Percentiles rank a stretch among this genome's conserved stretches.
These are phyloP conservation scores for Picochlorum sp. DNA, from an alignment of 139 green algal genomes.

Conservation along the genomic window DNA sequence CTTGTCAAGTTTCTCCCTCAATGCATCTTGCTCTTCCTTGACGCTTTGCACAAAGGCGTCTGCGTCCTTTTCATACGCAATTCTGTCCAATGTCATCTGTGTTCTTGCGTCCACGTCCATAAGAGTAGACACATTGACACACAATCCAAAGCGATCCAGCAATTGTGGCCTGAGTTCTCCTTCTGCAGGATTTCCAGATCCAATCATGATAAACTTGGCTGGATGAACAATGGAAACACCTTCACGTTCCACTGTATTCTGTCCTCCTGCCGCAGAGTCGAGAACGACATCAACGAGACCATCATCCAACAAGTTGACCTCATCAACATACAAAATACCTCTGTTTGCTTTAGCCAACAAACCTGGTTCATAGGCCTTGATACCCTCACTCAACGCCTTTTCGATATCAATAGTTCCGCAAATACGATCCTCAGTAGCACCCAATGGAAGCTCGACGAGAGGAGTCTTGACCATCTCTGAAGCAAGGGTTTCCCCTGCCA, in stretches of 20 bases:
- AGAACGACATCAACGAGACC: constrained; percentile 79
- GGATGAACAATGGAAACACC: constrained; percentile 84
- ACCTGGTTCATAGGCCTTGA: constrained; percentile 55
- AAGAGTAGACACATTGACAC: constrained; percentile 71
- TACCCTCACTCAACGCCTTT: constrained; percentile 76
- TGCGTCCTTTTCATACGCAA: constrained; percentile 63
- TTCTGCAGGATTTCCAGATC: constrained; percentile 58
- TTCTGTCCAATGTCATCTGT: constrained; percentile 77
- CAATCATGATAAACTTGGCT: constrained; percentile 92
- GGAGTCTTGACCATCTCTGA: constrained; percentile 55
- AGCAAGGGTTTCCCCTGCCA: constrained; percentile 48
- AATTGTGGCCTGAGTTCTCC: constrained; percentile 92
- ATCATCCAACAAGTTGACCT: constrained; percentile 80
- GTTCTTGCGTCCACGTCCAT: constrained; percentile 61
- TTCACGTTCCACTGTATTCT: constrained; percentile 96
- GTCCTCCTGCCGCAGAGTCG: constrained; percentile 59
- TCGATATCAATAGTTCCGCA: constrained; percentile 95
- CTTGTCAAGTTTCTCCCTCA: constrained; percentile 50
- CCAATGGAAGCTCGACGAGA: constrained; percentile 80
- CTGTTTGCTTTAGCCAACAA: constrained; percentile 64
- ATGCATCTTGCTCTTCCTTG: constrained; percentile 50
- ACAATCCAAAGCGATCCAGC: constrained; percentile 89
- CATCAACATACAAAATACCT: constrained; percentile 87
- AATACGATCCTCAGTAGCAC: constrained; percentile 87
- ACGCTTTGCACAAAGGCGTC: constrained; percentile 45